These are phyloP conservation scores for Elongisporangium senticosum DNA, from an alignment of 352 stramenopile genomes.

Conservation along the genomic window DNA sequence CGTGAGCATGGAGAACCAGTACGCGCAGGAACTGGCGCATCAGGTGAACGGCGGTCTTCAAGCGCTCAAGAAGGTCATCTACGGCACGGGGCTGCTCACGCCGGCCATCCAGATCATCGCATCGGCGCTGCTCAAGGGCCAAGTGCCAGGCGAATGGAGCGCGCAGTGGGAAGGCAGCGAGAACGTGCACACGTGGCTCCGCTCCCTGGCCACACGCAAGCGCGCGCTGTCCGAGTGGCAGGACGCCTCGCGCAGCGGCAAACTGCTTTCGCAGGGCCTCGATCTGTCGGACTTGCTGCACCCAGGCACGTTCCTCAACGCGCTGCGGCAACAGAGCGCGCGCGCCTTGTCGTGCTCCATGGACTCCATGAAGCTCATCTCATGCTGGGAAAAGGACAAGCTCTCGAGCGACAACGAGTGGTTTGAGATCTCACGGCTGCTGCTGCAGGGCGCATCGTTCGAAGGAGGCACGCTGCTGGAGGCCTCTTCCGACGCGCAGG, in stretches of 20 bases:
- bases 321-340: constrained; percentile 88
- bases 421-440: constrained; percentile 74
- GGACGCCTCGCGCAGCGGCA: constrained; percentile 42
- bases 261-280: constrained; percentile 69
- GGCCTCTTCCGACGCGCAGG: constrained; percentile 69
- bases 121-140: constrained; percentile 60
- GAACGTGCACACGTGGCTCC: constrained; percentile 72
- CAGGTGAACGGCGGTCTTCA: constrained; percentile 71
- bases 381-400: constrained; percentile 83
- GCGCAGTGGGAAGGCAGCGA: constrained; percentile 80
- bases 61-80: constrained; percentile 87
- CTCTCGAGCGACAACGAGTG: constrained; percentile 41
- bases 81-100: constrained; percentile 87
- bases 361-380: constrained; percentile 88
- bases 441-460: constrained; percentile 87
- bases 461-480: constrained; percentile 75
- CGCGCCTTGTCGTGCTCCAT: constrained; percentile 81
- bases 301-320: constrained; percentile 93
- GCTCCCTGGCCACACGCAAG: constrained; percentile 67
- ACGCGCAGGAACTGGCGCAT: constrained; percentile 61
- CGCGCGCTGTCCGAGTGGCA: constrained; percentile 85
- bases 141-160: constrained; percentile 77
- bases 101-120: constrained; percentile 82
- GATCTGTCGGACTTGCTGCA: constrained; percentile 91
- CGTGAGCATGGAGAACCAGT: constrained; percentile 86